Conservation (phyloP, 148 eudicot species). For the Camellia granthamiana region DNA sequence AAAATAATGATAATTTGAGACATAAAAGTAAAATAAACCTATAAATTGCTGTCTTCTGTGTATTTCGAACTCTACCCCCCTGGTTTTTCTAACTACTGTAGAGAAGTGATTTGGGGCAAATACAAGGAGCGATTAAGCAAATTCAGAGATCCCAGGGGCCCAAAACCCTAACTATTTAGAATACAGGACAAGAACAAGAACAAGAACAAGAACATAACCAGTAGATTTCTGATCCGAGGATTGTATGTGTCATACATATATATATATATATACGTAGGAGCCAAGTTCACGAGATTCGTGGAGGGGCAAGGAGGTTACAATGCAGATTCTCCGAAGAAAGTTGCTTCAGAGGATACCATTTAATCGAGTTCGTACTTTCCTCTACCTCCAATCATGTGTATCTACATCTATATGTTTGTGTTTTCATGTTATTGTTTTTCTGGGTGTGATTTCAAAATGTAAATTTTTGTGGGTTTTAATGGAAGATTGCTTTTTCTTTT, state of each 20-base stretch:
- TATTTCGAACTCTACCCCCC: no score
- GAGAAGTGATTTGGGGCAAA: not conserved
- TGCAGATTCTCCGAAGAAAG: slow-evolving; percentile 38
- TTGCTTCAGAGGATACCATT: slow-evolving; percentile 27
- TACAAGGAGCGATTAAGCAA: not conserved
- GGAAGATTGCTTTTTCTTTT: not conserved
- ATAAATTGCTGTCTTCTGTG: no score
- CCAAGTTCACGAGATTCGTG: no score
- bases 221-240: not conserved
- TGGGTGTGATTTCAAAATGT: not conserved
- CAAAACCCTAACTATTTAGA: slow-evolving; percentile 1
- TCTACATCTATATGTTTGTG: not conserved
- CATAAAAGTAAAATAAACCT: no score
- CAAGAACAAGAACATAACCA: no score
- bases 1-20: no score
- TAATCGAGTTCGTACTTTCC: slow-evolving; percentile 37
- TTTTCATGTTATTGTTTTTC: not conserved
- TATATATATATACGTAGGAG: not conserved
- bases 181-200: not conserved
- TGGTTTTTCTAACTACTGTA: no score
- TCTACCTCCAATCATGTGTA: not conserved
- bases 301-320: slow-evolving; percentile 18
- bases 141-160: slow-evolving; percentile 8
- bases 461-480: slow-evolving; percentile 3
- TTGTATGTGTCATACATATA: not conserved